A percentile compares a stretch with the other conserved stretches of the same genome.
Evolutionary conservation across 352 stramenopile genomes (phyloP).

Genomic region (Phytopythium sindhum): DNA sequence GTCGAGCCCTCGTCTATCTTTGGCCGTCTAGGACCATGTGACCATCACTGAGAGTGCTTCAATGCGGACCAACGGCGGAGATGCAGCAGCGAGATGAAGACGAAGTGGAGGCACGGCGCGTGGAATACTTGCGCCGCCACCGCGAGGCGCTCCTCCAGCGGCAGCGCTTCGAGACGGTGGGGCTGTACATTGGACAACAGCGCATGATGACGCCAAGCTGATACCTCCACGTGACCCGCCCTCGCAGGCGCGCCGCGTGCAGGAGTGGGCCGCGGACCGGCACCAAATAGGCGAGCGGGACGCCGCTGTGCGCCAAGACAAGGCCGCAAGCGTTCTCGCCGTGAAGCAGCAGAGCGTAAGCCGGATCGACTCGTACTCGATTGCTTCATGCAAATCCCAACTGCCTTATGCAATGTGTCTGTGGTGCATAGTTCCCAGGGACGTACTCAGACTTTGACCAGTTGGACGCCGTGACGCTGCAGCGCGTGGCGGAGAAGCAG

Average conservation of each 20-base stretch:
- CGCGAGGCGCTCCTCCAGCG: slow-evolving; percentile 47
- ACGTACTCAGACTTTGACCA: slow-evolving; percentile 54
- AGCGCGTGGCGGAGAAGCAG: slow-evolving; percentile 42
- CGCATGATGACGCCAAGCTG: neutral
- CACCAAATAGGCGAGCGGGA: slow-evolving; percentile 24
- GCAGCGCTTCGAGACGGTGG: slow-evolving; percentile 55
- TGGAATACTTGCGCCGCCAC: slow-evolving; percentile 42
- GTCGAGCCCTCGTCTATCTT: neutral
- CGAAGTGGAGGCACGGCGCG: slow-evolving; percentile 31
- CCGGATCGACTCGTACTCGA: neutral
- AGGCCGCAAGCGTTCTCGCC: neutral
- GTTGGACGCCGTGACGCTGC: slow-evolving; percentile 34
- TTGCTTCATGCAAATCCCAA: neutral
- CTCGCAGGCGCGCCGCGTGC: slow-evolving; percentile 29
- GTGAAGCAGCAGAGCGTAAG: neutral
- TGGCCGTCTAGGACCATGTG: neutral
- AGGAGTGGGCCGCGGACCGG: slow-evolving; percentile 25
- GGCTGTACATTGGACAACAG: neutral
- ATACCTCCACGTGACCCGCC: neutral
- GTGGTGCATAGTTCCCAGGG: slow-evolving; percentile 14
- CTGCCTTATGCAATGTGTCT: neutral
- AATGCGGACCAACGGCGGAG: slow-evolving; percentile 7
- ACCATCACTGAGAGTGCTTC: neutral
- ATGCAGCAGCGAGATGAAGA: slow-evolving; percentile 21
- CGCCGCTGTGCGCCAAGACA: slow-evolving; percentile 20